phyloP scores from a whole-genome alignment of 805 yeast species.

The Kurtzmaniella cleridarum region DNA sequence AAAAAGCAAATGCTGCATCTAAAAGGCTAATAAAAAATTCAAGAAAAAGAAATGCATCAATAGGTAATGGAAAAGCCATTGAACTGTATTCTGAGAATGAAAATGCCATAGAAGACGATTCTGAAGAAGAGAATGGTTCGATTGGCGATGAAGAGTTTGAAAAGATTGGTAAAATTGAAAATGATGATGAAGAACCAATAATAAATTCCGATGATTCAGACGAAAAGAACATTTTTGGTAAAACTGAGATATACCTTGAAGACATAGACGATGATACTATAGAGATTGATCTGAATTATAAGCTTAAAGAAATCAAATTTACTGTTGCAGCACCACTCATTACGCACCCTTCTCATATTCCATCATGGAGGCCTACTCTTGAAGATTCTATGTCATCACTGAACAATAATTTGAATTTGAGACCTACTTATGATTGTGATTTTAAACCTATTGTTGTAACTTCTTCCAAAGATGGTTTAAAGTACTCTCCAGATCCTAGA shows the following conservation, averaged over 20 bases:
- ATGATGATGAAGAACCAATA: not conserved
- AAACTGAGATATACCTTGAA: not conserved
- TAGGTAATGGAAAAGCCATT: not conserved
- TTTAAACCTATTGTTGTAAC: conserved; percentile 24
- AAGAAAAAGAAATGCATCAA: not conserved
- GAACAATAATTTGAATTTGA: conserved; percentile 1
- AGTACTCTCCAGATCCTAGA: conserved; percentile 21
- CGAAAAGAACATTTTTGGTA: not conserved
- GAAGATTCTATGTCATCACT: conserved; percentile 4
- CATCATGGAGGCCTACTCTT: conserved; percentile 32
- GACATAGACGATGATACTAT: conserved; percentile 9
- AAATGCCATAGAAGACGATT: no score
- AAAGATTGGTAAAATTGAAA: not conserved
- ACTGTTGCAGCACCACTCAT: conserved; percentile 30
- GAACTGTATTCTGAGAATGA: not conserved
- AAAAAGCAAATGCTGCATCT: not conserved
- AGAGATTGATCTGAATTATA: conserved; percentile 14
- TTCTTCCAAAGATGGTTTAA: conserved; percentile 7
- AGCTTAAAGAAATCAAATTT: conserved; percentile 23
- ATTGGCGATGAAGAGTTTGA: no score
- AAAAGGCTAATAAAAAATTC: not conserved
- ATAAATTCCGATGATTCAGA: not conserved
- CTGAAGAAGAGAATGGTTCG: no score
- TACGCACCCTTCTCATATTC: conserved; percentile 42
- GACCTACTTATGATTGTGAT: conserved; percentile 10